Percentiles rank a stretch among this genome's conserved stretches.
These are phyloP conservation scores for Candida quercuum DNA, from an alignment of 805 yeast genomes.

Conservation along the genomic window DNA sequence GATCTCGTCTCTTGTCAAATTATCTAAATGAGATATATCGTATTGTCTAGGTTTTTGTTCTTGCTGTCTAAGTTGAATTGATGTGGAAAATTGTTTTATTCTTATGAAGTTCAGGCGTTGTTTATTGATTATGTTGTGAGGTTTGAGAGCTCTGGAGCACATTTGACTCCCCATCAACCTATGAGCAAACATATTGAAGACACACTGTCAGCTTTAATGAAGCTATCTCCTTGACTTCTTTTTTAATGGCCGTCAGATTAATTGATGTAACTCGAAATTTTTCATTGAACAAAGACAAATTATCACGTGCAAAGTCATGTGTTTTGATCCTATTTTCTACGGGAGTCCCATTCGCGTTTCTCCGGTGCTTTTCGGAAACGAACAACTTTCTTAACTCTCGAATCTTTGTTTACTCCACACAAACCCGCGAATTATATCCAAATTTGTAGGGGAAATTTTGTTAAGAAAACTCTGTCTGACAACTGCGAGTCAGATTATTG, in stretches of 20 bases:
- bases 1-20: slow-evolving; percentile 21
- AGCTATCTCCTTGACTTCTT: too few species aligned
- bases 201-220: too few species aligned
- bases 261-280: too few species aligned
- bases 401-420: slow-evolving; percentile 2
- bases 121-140: background rate
- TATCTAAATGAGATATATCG: slow-evolving; percentile 11
- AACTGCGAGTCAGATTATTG: too few species aligned
- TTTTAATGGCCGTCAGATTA: too few species aligned
- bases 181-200: too few species aligned
- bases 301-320: too few species aligned
- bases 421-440: background rate
- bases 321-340: background rate
- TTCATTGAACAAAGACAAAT: too few species aligned
- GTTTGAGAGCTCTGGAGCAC: too few species aligned
- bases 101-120: background rate
- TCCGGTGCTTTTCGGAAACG: background rate
- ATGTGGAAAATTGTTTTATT: slow-evolving; percentile 5
- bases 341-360: background rate
- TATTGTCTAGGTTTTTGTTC: too few species aligned
- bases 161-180: too few species aligned
- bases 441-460: background rate
- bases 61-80: slow-evolving; percentile 1
- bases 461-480: too few species aligned
- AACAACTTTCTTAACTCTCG: background rate